Evolutionary conservation across 2,329 filamentous ascomycete genomes (phyloP), one percentile per base, ranked within the genome.

Genomic region (Hypocreales sp.): DNA sequence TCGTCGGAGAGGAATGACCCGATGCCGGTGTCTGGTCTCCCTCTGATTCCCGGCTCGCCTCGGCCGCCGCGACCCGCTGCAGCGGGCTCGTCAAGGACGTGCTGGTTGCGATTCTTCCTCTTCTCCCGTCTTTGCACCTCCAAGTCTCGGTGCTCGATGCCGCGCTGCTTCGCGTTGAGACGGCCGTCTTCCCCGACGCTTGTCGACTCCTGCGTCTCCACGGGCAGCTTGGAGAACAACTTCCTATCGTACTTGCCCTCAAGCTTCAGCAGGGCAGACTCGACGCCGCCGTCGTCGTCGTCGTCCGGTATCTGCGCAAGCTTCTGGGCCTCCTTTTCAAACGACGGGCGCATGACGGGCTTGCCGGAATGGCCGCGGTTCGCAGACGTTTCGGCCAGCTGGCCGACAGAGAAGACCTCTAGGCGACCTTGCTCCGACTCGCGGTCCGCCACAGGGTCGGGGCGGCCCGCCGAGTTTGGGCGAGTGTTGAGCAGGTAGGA

Each of bases 301-400:
- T 92, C 82, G 44, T 94, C 86, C 0, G 87, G 83, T 15, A 95
- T 81, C 30, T 80, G 75, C 3, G 86, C 82, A 29, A 98, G 69
- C 40, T 81, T 81, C 32, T 86, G 75, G 1, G 92, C 82, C 41
- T 92, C 84, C 3, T 69, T 77, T 49, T 95, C 83, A 40, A 95
- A 94, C 0, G 86, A 94, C 2, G 71, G 67, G 4, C 70, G 64
- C 67, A 74, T 72, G 2, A 61, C 53, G 1, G 70, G 70, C 36
- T 71, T 70, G 3, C 70, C 73, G 0, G 71, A 74, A 16, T 67
- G 35, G 10, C 55, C 48, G 7, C 48, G 51, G 34, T 64, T 63
- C 2, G 53, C 47, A 8, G 56, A 48, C 32, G 58, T 55, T 29
- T 68, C 65, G 3, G 69, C 61, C 30, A 75, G 51, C 28, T 64